phyloP scores from a whole-genome alignment of 2,329 filamentous ascomycete genomes.

The Sclerotinia glacialis region DNA sequence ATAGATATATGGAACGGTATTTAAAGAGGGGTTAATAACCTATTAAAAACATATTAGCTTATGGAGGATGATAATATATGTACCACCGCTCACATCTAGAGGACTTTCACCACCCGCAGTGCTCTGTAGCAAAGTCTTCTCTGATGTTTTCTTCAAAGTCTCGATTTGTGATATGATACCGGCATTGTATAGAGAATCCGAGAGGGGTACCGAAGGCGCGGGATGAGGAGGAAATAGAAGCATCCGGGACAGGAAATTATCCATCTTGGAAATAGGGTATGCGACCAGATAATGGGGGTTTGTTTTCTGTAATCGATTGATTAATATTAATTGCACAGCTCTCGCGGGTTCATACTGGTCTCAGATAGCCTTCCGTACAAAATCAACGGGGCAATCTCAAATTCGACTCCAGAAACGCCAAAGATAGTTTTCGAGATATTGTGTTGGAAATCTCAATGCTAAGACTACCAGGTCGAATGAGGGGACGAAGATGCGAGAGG shows the following conservation, averaged over 20 bases:
- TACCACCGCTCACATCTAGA: slow-evolving; percentile 40
- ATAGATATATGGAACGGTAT: slow-evolving; percentile 59
- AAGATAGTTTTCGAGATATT: background rate
- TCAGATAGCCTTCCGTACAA: background rate
- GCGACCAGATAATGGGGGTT: slow-evolving; percentile 7
- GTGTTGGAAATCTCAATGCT: background rate
- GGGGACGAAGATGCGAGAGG: slow-evolving; percentile 2
- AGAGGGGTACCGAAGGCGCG: slow-evolving; percentile 37
- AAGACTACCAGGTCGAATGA: background rate
- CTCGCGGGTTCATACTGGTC: background rate
- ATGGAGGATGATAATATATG: background rate
- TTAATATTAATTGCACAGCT: background rate
- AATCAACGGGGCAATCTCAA: background rate
- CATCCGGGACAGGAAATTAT: slow-evolving; percentile 41
- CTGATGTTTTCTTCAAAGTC: slow-evolving; percentile 41
- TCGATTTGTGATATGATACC: slow-evolving; percentile 43
- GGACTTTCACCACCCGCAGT: slow-evolving; percentile 40
- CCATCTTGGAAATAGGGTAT: slow-evolving; percentile 32
- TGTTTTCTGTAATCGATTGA: background rate
- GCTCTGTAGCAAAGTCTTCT: slow-evolving; percentile 38
- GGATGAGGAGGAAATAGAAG: slow-evolving; percentile 44
- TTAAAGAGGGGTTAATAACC: slow-evolving; percentile 50
- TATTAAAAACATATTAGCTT: slow-evolving; percentile 26
- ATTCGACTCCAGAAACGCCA: background rate
- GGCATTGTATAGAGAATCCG: slow-evolving; percentile 46